Conservation (phyloP, 2,329 filamentous ascomycete genomes). For the Pseudomassariella vexata region DNA sequence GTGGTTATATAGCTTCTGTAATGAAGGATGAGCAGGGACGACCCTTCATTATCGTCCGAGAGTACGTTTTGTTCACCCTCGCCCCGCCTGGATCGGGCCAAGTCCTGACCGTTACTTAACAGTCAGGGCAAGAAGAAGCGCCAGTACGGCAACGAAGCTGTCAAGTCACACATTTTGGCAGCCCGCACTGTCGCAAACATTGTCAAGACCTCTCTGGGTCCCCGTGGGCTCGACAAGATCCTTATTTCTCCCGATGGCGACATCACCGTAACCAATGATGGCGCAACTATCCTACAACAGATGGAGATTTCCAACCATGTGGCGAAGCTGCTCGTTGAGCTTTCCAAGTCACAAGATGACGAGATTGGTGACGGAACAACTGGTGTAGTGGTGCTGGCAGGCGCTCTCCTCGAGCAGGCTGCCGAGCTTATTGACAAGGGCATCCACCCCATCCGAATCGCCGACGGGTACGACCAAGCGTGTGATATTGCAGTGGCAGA, state of each 20-base stretch:
- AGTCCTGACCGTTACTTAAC: slow-evolving; percentile 6
- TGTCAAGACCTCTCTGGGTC: slow-evolving; percentile 93
- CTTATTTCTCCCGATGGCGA: slow-evolving; percentile 97
- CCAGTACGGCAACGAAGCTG: slow-evolving; percentile 91
- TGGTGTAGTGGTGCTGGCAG: slow-evolving; percentile 92
- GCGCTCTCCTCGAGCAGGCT: slow-evolving; percentile 90
- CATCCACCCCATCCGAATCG: slow-evolving; percentile 97
- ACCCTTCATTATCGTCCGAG: slow-evolving; percentile 96
- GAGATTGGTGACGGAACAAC: slow-evolving; percentile 99
- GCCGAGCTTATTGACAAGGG: slow-evolving; percentile 99
- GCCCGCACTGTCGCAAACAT: slow-evolving; percentile 95
- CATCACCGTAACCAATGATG: slow-evolving; percentile 98
- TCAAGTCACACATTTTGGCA: slow-evolving; percentile 97
- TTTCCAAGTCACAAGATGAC: slow-evolving; percentile 97
- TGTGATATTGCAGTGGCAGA: slow-evolving; percentile 94
- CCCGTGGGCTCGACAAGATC: slow-evolving; percentile 96
- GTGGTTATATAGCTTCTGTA: slow-evolving; percentile 50
- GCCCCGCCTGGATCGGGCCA: slow-evolving; percentile 6
- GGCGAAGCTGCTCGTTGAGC: slow-evolving; percentile 90
- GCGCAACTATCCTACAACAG: slow-evolving; percentile 92
- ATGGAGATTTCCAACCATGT: slow-evolving; percentile 99
- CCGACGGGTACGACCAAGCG: slow-evolving; percentile 94
- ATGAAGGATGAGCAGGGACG: slow-evolving; percentile 97
- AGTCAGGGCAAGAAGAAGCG: slow-evolving; percentile 98
- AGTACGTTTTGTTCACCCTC: slow-evolving; percentile 54